Conservation (phyloP, 2,329 filamentous ascomycete genomes). For the Aspergillus sp. region DNA sequence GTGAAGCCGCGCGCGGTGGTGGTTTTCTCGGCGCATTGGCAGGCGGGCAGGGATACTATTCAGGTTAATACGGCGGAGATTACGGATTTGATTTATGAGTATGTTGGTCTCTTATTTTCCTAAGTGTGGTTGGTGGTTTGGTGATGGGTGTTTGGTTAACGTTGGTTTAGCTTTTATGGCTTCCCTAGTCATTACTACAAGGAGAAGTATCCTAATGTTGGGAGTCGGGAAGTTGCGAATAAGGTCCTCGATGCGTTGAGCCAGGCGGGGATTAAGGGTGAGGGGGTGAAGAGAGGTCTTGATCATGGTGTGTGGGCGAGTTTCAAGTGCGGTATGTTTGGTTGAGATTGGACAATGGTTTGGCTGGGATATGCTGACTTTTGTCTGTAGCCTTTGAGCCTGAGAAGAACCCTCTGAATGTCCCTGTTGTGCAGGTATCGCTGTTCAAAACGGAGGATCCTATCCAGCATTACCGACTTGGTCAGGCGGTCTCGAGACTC, state of each 20-base stretch:
- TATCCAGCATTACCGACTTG: slow-evolving; percentile 66
- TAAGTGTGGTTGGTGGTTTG: background rate
- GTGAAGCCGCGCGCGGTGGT: slow-evolving; percentile 72
- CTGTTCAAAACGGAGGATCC: slow-evolving; percentile 67
- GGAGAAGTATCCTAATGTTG: slow-evolving; percentile 65
- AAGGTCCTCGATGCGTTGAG: slow-evolving; percentile 59
- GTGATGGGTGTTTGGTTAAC: background rate
- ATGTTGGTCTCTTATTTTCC: slow-evolving; percentile 18
- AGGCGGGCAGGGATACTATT: slow-evolving; percentile 57
- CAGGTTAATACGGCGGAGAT: slow-evolving; percentile 66
- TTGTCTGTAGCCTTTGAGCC: slow-evolving; percentile 58
- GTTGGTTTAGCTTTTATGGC: slow-evolving; percentile 61
- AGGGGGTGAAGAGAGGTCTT: slow-evolving; percentile 63
- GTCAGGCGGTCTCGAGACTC: slow-evolving; percentile 65
- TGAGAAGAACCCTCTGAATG: slow-evolving; percentile 60
- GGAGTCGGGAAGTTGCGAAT: slow-evolving; percentile 60
- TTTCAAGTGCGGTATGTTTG: slow-evolving; percentile 56
- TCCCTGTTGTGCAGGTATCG: slow-evolving; percentile 73
- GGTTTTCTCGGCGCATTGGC: slow-evolving; percentile 78
- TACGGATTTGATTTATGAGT: slow-evolving; percentile 72
- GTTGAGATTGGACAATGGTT: background rate
- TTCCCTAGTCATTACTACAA: slow-evolving; percentile 71
- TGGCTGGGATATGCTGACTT: background rate
- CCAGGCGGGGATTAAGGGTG: slow-evolving; percentile 60
- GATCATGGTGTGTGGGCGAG: slow-evolving; percentile 76